phyloP scores from a whole-genome alignment of 1,284 basidiomycete species.

The Cutaneotrichosporon mucoides region DNA sequence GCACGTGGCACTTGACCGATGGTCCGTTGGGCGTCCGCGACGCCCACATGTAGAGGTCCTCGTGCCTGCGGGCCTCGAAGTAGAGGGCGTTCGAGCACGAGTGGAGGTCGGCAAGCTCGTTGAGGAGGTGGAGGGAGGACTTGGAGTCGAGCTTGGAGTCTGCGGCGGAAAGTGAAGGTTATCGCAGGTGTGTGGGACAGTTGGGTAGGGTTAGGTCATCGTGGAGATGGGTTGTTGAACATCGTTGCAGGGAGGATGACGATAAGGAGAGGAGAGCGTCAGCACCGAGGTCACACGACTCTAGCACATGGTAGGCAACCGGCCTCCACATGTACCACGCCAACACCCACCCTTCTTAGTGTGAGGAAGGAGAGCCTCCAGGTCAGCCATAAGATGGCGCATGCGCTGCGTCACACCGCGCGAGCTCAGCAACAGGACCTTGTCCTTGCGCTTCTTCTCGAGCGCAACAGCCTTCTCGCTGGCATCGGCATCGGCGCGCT shows the following conservation, averaged over 20 bases:
- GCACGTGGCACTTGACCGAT: conserved; percentile 93
- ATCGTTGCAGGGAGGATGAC: too few species aligned
- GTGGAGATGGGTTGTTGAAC: too few species aligned
- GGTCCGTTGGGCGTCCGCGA: conserved; percentile 97
- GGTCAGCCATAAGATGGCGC: conserved; percentile 94
- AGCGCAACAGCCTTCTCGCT: conserved; percentile 8
- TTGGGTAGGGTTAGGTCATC: too few species aligned
- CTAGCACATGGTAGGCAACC: too few species aligned
- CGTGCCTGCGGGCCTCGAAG: conserved; percentile 92
- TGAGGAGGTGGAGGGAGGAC: conserved; percentile 86
- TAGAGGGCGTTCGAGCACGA: conserved; percentile 98
- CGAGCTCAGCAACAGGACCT: conserved; percentile 85
- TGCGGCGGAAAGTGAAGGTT: conserved; percentile 37
- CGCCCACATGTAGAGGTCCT: conserved; percentile 96
- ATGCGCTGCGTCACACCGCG: conserved; percentile 93
- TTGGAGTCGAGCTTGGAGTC: conserved; percentile 97
- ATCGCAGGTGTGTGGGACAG: too few species aligned
- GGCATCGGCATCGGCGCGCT: conserved; percentile 14
- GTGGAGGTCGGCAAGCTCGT: conserved; percentile 94
- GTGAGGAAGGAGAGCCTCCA: conserved; percentile 87
- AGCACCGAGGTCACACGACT: not conserved
- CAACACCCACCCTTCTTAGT: conserved; percentile 80
- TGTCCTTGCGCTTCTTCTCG: conserved; percentile 54
- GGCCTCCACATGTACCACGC: too few species aligned
- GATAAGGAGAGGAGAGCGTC: not conserved